phyloP scores from a whole-genome alignment of 2,329 filamentous ascomycete species.

The Dactylonectria macrodidyma region DNA sequence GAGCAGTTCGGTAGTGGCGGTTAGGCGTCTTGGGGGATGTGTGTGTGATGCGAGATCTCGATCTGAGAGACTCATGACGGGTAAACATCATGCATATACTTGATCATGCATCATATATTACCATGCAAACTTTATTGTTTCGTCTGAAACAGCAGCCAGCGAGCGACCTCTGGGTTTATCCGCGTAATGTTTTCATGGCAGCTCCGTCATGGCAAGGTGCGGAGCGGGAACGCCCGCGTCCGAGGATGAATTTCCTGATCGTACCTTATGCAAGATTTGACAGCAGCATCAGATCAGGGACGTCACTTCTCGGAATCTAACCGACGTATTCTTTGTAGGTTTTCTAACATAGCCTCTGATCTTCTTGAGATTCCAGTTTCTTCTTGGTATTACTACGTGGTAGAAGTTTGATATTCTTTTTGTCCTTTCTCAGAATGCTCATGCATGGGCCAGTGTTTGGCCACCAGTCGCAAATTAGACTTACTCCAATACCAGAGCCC shows the following conservation, averaged over 20 bases:
- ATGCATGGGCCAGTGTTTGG: too few species aligned
- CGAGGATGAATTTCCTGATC: background rate
- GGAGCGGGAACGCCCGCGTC: constrained; percentile 1
- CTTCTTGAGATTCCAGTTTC: background rate
- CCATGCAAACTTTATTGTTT: background rate
- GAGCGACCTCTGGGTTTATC: background rate
- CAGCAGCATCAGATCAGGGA: background rate
- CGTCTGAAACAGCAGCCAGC: background rate
- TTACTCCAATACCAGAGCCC: background rate
- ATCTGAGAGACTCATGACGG: constrained; percentile 3
- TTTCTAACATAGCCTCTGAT: background rate
- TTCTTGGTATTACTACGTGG: too few species aligned
- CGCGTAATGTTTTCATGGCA: background rate
- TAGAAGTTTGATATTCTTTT: background rate
- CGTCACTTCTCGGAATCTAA: background rate
- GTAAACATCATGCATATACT: background rate
- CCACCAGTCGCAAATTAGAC: too few species aligned
- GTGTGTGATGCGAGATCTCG: background rate
- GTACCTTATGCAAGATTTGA: constrained; percentile 2
- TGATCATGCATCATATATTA: background rate
- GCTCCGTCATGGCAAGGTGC: constrained; percentile 4
- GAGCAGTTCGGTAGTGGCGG: background rate
- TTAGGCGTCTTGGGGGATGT: background rate
- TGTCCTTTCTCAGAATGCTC: background rate
- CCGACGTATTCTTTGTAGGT: background rate